These are phyloP conservation scores for Cryomyces minteri DNA, from an alignment of 495 filamentous ascomycete genomes.

Conservation along the genomic window DNA sequence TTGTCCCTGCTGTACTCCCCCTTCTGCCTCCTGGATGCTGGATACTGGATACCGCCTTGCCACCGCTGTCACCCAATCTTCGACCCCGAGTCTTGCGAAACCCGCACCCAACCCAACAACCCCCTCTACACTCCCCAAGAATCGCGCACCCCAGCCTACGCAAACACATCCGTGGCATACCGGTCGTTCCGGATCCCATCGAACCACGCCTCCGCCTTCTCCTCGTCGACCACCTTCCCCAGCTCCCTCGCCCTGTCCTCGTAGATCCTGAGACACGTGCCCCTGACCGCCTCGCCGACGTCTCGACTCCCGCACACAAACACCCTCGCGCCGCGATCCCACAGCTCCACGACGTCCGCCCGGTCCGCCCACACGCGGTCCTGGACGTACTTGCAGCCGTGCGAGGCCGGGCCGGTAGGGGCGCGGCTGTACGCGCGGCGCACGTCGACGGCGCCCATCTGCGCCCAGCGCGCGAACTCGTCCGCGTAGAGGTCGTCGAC, in stretches of 20 bases:
- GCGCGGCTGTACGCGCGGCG: conserved; percentile 10
- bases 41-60: too few species aligned
- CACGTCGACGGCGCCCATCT: conserved; percentile 11
- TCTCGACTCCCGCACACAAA: conserved; percentile 14
- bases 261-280: not conserved
- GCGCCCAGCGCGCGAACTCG: conserved; percentile 11
- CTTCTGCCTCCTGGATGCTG: too few species aligned
- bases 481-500: conserved; percentile 11
- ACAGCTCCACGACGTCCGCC: conserved; percentile 10
- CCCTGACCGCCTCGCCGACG: conserved; percentile 5
- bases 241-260: not conserved
- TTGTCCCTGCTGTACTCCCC: too few species aligned
- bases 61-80: too few species aligned
- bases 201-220: not conserved
- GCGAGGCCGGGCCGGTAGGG: conserved; percentile 1
- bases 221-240: not conserved
- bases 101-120: too few species aligned
- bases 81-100: too few species aligned
- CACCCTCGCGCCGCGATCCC: conserved; percentile 10
- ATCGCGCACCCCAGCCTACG: not conserved
- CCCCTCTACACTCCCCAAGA: too few species aligned
- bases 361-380: conserved; percentile 12
- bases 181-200: not conserved
- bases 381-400: conserved; percentile 15
- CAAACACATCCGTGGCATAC: not conserved